Evolutionary conservation across 108 stramenopile genomes (phyloP), one percentile per base, ranked within the genome.

Genomic region (Pseudonitzschia pungens): DNA sequence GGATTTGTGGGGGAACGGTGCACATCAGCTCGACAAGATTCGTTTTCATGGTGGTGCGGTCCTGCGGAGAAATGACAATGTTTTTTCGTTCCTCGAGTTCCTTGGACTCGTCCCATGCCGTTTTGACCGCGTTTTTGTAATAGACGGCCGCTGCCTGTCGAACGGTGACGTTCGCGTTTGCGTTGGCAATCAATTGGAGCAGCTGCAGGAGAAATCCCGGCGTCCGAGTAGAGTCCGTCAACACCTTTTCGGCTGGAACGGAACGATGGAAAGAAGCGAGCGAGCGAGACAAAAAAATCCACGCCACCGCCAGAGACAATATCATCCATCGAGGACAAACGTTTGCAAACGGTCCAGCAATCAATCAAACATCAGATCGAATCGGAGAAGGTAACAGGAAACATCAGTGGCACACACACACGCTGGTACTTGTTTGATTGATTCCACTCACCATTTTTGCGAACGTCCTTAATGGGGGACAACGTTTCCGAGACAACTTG

Each of bases 71-170:
- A 69, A 87, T 77, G 33, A 68, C 58, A 24, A 85, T 84, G 20
- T 77, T 85, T 21, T 81, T 79, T 14, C 78, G 79, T 15, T 80
- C 86, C 18, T 85, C 79, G n/a, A 76, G 82, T 29, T 79, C 78
- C 31, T 86, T 84, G 31, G 93, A 84, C 58, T 82, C 85, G 65
- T 91, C 94, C 99, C 99, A 99, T 41, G 89, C 87, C 31, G 91
- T 91, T 91, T 97, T 97, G 73, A 98, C 89, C 53, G 97, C 65
- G 83, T 98, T 99, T 64, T 98, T 99, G 86, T 98, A 98, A 71
- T 94, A 91, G 22, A 99, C 92, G 0, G 98, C 97, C 18, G 96
- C 97, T 33, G 90, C 76, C 74, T 96, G 95, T 71, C 89, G 88
- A 57, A 94, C 72, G 24, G 81, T 60, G 3, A 79, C 77, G 54